Conservation (phyloP, 768 basidiomycete genomes). For the Termitomyces sp. region DNA sequence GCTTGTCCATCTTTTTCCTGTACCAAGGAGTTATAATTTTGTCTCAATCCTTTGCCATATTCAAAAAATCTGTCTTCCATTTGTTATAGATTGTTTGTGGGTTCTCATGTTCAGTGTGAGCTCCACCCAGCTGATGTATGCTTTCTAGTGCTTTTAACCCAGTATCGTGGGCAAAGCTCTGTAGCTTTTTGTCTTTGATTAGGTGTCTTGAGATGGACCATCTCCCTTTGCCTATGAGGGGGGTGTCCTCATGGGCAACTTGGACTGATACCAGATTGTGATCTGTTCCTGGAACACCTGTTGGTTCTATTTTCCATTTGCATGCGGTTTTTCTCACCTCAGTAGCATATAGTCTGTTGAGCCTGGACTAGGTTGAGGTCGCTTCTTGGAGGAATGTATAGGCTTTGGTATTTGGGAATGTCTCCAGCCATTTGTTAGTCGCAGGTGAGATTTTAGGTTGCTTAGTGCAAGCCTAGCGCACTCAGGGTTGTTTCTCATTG, state of each 20-base stretch:
- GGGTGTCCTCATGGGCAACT: constrained; percentile 12
- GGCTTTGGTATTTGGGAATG: constrained; percentile 11
- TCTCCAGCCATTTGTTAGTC: constrained; percentile 26
- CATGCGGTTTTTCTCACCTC: not conserved
- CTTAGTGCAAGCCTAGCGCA: constrained; percentile 11
- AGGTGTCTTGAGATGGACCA: constrained; percentile 21
- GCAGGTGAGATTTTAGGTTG: constrained; percentile 12
- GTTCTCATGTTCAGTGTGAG: too few relatives aligned
- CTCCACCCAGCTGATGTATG: too few relatives aligned
- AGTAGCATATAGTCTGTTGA: constrained; percentile 30
- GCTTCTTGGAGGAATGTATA: constrained; percentile 22
- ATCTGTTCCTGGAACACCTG: not conserved
- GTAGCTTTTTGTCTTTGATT: constrained; percentile 9
- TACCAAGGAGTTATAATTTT: too few relatives aligned
- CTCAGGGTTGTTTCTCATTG: constrained; percentile 14
- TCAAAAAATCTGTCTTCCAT: too few relatives aligned
- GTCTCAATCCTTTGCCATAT: too few relatives aligned
- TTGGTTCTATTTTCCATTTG: not conserved
- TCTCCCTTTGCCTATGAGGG: constrained; percentile 23
- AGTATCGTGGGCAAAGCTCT: not conserved
- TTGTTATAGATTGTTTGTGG: too few relatives aligned
- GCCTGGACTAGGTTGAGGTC: constrained; percentile 17
- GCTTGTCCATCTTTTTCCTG: too few relatives aligned
- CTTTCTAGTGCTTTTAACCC: too few relatives aligned
- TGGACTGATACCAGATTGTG: not conserved